phyloP scores from a whole-genome alignment of 2,329 filamentous ascomycete species.

The Cytospora mali region DNA sequence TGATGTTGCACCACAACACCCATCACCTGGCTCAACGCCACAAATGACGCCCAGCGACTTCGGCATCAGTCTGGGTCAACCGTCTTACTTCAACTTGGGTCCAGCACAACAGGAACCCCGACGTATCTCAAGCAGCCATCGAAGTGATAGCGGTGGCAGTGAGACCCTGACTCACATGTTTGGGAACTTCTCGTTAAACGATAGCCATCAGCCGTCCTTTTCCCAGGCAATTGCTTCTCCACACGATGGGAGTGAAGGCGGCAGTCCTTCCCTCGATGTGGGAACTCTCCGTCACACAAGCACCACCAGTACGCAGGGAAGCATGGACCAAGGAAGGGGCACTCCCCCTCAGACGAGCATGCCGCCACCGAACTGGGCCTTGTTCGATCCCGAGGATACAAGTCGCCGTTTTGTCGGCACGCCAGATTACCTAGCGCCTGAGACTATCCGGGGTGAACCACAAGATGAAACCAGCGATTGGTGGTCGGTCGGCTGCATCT shows the following conservation, averaged over 20 bases:
- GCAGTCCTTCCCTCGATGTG: slow-evolving; percentile 77
- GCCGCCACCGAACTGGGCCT: slow-evolving; percentile 85
- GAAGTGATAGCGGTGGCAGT: slow-evolving; percentile 91
- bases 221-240: slow-evolving; percentile 57
- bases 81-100: slow-evolving; percentile 87
- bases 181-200: slow-evolving; percentile 73
- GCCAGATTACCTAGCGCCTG: slow-evolving; percentile 93
- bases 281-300: slow-evolving; percentile 61
- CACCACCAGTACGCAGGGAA: slow-evolving; percentile 48
- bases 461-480: slow-evolving; percentile 99
- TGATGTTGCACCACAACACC: slow-evolving; percentile 67
- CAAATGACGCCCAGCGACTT: slow-evolving; percentile 79
- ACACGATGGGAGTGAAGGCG: slow-evolving; percentile 71
- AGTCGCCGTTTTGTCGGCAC: slow-evolving; percentile 94
- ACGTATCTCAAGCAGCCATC: slow-evolving; percentile 76
- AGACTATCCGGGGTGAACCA: slow-evolving; percentile 92
- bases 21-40: slow-evolving; percentile 85
- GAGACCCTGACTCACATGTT: slow-evolving; percentile 85
- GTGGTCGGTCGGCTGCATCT: slow-evolving; percentile 99
- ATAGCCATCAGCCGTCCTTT: slow-evolving; percentile 50
- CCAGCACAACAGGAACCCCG: slow-evolving; percentile 59
- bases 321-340: slow-evolving; percentile 55
- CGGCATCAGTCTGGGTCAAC: slow-evolving; percentile 69
- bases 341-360: slow-evolving; percentile 68
- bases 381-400: slow-evolving; percentile 94